Conservation (phyloP, 208 protist genomes). For the Acanthamoeba polyphaga region DNA sequence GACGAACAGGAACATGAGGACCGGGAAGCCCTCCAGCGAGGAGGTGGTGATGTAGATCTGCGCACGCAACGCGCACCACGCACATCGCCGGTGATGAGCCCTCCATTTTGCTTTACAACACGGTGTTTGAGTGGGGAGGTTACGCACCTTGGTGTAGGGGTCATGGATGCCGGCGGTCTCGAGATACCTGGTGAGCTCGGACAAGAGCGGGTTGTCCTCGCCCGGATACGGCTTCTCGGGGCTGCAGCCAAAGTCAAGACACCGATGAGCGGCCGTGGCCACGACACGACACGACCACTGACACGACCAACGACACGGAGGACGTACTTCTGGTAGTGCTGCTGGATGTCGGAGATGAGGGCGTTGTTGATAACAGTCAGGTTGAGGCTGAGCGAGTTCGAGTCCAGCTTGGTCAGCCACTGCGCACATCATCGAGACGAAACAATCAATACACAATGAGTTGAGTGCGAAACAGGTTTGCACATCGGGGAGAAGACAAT, state of each 20-base stretch:
- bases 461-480: not conserved
- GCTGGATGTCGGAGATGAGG: constrained; percentile 92
- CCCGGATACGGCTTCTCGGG: constrained; percentile 91
- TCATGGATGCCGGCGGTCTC: constrained; percentile 93
- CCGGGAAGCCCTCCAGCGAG: constrained; percentile 89
- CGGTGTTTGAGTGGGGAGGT: not conserved
- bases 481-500: not conserved
- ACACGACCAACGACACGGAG: no score
- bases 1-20: constrained; percentile 92
- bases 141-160: constrained; percentile 85
- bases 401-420: constrained; percentile 92
- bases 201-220: constrained; percentile 90
- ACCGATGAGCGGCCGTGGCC: no score
- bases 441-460: no score
- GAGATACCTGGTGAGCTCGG: constrained; percentile 90
- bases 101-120: not conserved
- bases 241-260: constrained; percentile 73
- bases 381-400: constrained; percentile 90
- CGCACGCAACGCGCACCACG: constrained; percentile 27
- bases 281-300: no score
- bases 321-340: constrained; percentile 88
- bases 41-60: constrained; percentile 93
- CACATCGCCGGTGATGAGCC: not conserved
- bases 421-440: not conserved
- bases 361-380: constrained; percentile 92